phyloP scores from a whole-genome alignment of 106 monocot genomes.

The Acorus calamus region DNA sequence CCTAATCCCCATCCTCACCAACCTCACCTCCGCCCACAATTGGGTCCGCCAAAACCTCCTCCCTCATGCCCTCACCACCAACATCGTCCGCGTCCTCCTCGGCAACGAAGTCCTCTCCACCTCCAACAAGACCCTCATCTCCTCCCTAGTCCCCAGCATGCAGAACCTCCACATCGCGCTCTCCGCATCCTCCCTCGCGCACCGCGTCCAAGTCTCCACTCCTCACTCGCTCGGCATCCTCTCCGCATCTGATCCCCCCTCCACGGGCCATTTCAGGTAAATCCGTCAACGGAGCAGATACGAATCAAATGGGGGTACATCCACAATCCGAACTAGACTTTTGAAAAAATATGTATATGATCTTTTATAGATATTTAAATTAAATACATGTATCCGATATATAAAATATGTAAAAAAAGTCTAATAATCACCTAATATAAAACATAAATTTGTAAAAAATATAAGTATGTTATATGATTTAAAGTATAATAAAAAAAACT shows the following conservation, averaged over 20 bases:
- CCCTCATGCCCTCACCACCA: conserved; percentile 23
- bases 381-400: too few relatives aligned
- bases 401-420: too few relatives aligned
- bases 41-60: conserved; percentile 30
- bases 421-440: too few relatives aligned
- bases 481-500: too few relatives aligned
- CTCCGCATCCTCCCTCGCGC: conserved; percentile 11
- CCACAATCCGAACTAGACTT: too few relatives aligned
- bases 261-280: conserved; percentile 13
- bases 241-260: conserved; percentile 22
- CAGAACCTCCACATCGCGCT: conserved; percentile 46
- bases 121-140: conserved; percentile 30
- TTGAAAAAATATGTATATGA: too few relatives aligned
- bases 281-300: too few relatives aligned
- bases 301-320: too few relatives aligned
- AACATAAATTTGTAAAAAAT: too few relatives aligned
- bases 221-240: conserved; percentile 31
- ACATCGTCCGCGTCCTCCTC: conserved; percentile 53
- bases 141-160: conserved; percentile 52
- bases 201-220: conserved; percentile 29
- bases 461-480: too few relatives aligned
- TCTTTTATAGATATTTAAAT: too few relatives aligned
- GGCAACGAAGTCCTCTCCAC: conserved; percentile 60
- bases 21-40: conserved; percentile 22
- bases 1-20: conserved; percentile 34